Evolutionary conservation across 768 basidiomycete species (phyloP).

Genomic region (Amanita rimosa): DNA sequence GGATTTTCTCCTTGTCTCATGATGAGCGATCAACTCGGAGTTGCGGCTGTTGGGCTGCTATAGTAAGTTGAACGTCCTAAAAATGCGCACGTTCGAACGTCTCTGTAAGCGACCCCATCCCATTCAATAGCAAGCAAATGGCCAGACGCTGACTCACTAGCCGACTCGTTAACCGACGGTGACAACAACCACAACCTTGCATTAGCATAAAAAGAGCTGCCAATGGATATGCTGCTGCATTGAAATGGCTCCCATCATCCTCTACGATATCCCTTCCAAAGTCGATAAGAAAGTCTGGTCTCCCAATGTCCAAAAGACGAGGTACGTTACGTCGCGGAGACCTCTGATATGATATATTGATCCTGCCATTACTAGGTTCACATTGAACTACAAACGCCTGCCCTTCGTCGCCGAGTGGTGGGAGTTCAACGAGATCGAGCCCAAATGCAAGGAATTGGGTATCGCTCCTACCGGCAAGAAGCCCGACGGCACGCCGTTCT

Average conservation of each 20-base stretch:
- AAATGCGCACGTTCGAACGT: too few species aligned
- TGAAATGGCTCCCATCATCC: slow-evolving; percentile 14
- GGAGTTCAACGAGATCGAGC: slow-evolving; percentile 29
- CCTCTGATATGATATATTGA: too few species aligned
- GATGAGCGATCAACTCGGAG: too few species aligned
- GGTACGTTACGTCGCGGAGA: slow-evolving; percentile 11
- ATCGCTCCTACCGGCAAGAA: slow-evolving; percentile 18
- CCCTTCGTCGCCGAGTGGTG: slow-evolving; percentile 31
- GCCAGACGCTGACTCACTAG: too few species aligned
- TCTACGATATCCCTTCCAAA: slow-evolving; percentile 24
- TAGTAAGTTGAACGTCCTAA: too few species aligned
- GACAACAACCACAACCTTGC: too few species aligned
- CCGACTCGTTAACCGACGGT: too few species aligned
- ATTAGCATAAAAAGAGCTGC: too few species aligned
- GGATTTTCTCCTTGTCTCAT: too few species aligned
- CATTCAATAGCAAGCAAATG: too few species aligned
- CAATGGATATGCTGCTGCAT: neutral
- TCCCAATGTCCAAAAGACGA: slow-evolving; percentile 25
- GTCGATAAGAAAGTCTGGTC: slow-evolving; percentile 21
- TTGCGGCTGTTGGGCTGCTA: too few species aligned
- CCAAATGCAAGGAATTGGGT: slow-evolving; percentile 19
- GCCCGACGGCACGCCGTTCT: slow-evolving; percentile 19
- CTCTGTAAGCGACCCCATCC: too few species aligned
- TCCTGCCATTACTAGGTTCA: slow-evolving; percentile 9
- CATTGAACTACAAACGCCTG: slow-evolving; percentile 22